Conservation (phyloP, 1,284 basidiomycete species). For the Athelia psychrophila region DNA sequence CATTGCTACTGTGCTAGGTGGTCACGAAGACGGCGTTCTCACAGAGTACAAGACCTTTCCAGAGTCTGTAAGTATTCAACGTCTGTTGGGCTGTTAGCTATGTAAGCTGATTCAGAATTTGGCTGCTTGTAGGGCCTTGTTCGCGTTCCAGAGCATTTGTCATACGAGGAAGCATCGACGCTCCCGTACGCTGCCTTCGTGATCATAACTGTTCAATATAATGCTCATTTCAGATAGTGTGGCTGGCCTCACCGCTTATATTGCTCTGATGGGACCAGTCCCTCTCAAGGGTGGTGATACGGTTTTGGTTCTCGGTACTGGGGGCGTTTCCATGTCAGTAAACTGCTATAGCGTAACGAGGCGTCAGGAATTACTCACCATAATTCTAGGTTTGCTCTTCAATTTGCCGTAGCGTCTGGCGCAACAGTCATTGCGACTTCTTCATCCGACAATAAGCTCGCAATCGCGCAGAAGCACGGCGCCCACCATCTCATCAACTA, state of each 20-base stretch:
- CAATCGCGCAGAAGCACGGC: conserved; percentile 33
- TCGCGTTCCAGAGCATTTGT: background rate
- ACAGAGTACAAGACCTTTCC: background rate
- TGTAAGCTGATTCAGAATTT: too few species aligned
- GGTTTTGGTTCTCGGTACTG: conserved; percentile 44
- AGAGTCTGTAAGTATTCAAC: background rate
- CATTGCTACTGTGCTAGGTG: background rate
- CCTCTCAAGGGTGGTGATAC: conserved; percentile 36
- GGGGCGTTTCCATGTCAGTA: conserved; percentile 42
- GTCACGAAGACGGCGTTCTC: background rate
- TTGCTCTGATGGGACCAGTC: conserved; percentile 34
- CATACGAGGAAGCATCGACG: background rate
- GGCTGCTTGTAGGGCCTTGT: background rate
- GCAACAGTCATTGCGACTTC: conserved; percentile 48
- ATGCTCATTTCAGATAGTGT: conserved; percentile 20
- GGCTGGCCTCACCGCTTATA: conserved; percentile 46
- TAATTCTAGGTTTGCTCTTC: conserved; percentile 29
- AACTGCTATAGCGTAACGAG: background rate
- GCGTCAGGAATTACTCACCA: background rate
- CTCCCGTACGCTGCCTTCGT: background rate
- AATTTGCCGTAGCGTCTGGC: conserved; percentile 44
- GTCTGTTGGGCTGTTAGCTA: background rate
- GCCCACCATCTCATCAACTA: conserved; percentile 46
- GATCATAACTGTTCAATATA: background rate
- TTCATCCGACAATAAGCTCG: conserved; percentile 47